Evolutionary conservation across 805 yeast genomes (phyloP), one percentile per base, ranked within the genome.

Genomic region (Starmerella tilneyi): DNA sequence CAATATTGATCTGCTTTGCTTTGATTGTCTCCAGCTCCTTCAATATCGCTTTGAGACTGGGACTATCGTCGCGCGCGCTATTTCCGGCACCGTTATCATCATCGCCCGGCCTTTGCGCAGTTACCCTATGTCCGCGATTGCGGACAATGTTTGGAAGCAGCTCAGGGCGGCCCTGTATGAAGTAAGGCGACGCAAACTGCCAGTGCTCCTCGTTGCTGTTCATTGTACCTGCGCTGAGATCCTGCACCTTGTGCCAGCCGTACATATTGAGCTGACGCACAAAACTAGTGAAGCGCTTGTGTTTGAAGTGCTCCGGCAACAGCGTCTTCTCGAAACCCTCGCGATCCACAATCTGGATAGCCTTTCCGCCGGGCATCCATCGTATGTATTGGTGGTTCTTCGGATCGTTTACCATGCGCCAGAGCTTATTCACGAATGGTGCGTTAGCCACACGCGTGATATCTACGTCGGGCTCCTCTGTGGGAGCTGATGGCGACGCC

Each of bases 221-320:
- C 68, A 69, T 64, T 11, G 70, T 64, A 16, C 73, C 96, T 21
- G 81, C 73, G 46, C 67, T 82, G 19, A 88, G 77, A 63, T 92
- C 97, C 64, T 92, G 98, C 4, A 92, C 92, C 64, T 92, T 92
- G 67, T 88, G 97, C 96, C 96, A 92, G 9, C 98, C 98, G 61
- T 92, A 92, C 98, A 92, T 89, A 65, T 89, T 89, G 57, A 89
- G 71, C 61, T 89, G 98, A 50, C 98, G 76, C 13, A 92, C 97
- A 71, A 92, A 92, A 26, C 92, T 79, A 17, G 97, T 94, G 65
- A 92, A 88, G 61, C 92, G 89, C 49, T 84, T 81, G 65, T 92
- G 98, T 63, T 92, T 92, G 71, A 88, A 92, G 66, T 85, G 92
- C 58, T 79, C 79, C 5, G 99, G 98, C 50, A 92, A 66, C 22